A percentile compares a stretch with the other conserved stretches of the same genome.
phyloP scores from a whole-genome alignment of 1,284 basidiomycete genomes.

The Ganoderma sinense region DNA sequence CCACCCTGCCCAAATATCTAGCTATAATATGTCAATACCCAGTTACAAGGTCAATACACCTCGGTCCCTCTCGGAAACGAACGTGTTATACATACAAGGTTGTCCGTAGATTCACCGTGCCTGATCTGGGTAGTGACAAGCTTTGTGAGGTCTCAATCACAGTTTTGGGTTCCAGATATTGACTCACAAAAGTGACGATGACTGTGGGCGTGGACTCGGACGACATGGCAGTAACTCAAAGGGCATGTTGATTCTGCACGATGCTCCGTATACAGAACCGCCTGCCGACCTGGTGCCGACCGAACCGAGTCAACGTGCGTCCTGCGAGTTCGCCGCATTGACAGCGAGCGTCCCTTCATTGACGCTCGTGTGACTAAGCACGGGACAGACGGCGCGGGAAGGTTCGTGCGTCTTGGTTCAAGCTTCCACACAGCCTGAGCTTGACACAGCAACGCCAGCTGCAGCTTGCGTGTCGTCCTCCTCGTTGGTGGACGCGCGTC shows the following conservation, averaged over 20 bases:
- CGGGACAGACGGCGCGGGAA: constrained; percentile 2
- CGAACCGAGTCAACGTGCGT: constrained; percentile 5
- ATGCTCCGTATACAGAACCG: background rate
- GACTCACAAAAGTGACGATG: constrained; percentile 39
- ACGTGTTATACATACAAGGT: constrained; percentile 54
- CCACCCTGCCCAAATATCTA: constrained; percentile 83
- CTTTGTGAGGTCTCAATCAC: background rate
- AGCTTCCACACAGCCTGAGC: constrained; percentile 23
- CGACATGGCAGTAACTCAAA: constrained; percentile 19
- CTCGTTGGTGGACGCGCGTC: constrained; percentile 35
- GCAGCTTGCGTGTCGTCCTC: constrained; percentile 15
- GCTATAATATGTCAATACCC: constrained; percentile 40
- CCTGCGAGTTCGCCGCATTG: background rate
- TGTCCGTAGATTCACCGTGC: constrained; percentile 84
- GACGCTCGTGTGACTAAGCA: constrained; percentile 12
- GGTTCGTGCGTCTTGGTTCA: constrained; percentile 4
- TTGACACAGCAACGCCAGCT: background rate
- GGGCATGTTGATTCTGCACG: background rate
- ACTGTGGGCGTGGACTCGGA: constrained; percentile 26
- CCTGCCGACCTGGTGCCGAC: background rate
- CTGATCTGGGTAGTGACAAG: constrained; percentile 49
- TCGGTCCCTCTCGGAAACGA: background rate
- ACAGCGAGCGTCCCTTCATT: background rate
- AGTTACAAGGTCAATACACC: no score
- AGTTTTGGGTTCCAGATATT: no score